phyloP scores from a whole-genome alignment of 768 basidiomycete species.

The Pleurotus citrinopileatus region DNA sequence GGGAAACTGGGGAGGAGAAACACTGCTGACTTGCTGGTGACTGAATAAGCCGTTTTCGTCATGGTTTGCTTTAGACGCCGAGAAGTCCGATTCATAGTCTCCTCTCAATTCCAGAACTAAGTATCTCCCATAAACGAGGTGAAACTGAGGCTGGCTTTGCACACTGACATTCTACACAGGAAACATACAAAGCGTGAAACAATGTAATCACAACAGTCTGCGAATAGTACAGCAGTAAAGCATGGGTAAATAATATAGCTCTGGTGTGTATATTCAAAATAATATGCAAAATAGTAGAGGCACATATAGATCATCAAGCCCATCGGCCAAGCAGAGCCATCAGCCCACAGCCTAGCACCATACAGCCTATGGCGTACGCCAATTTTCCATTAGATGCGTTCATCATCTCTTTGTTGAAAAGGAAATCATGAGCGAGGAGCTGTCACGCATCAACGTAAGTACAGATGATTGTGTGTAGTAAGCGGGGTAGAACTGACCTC shows the following conservation, averaged over 20 bases:
- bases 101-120: too few species aligned
- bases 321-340: slow-evolving; percentile 91
- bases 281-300: background rate
- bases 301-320: slow-evolving; percentile 50
- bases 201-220: background rate
- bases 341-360: slow-evolving; percentile 80
- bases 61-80: too few species aligned
- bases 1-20: background rate
- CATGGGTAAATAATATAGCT: background rate
- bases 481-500: too few species aligned
- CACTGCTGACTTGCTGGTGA: background rate
- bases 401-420: slow-evolving; percentile 87
- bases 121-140: too few species aligned
- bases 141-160: too few species aligned
- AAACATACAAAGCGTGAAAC: too few species aligned
- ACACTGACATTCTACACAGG: too few species aligned
- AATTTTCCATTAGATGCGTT: slow-evolving; percentile 61
- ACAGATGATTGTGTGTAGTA: too few species aligned
- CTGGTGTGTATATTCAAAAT: background rate
- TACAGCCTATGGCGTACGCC: slow-evolving; percentile 71
- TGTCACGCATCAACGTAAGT: too few species aligned
- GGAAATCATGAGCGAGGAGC: slow-evolving; percentile 92
- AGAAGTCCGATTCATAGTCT: too few species aligned
- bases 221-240: background rate
- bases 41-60: too few species aligned